Evolutionary conservation across 2,329 filamentous ascomycete species (phyloP).

Genomic region (Knufia fluminis): DNA sequence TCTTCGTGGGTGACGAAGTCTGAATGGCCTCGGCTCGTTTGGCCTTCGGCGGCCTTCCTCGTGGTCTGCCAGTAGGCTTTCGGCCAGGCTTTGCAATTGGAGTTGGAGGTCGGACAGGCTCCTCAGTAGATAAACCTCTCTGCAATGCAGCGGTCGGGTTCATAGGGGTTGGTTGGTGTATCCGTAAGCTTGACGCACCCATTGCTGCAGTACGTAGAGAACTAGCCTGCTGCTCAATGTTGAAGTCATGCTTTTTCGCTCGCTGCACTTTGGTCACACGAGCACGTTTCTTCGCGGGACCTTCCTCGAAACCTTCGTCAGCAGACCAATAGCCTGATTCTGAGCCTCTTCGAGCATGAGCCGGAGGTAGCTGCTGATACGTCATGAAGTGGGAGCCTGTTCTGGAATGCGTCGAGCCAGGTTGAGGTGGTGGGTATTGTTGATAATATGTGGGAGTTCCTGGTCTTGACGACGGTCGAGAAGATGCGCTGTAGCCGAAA

Average conservation of each 20-base stretch:
- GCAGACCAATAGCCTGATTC: conserved; percentile 59
- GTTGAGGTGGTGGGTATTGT: conserved; percentile 11
- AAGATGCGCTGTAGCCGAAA: conserved; percentile 2
- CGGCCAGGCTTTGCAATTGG: conserved; percentile 29
- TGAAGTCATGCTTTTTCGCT: conserved; percentile 57
- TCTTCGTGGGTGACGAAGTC: conserved; percentile 31
- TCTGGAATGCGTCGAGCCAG: conserved; percentile 14
- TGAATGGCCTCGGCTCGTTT: conserved; percentile 54
- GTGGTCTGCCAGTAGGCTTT: conserved; percentile 17
- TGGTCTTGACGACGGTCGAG: conserved; percentile 18
- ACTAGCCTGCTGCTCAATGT: conserved; percentile 62
- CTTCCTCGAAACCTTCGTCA: conserved; percentile 51
- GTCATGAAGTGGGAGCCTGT: conserved; percentile 16
- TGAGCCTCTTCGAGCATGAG: conserved; percentile 37
- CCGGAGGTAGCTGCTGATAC: conserved; percentile 14
- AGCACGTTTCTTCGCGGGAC: conserved; percentile 63
- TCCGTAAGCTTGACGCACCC: conserved; percentile 77
- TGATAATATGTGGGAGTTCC: conserved; percentile 16
- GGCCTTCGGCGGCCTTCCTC: conserved; percentile 17
- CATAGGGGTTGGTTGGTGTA: conserved; percentile 61
- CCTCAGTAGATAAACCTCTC: conserved; percentile 28
- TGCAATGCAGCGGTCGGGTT: conserved; percentile 29
- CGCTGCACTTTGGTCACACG: conserved; percentile 66
- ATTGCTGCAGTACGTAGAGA: conserved; percentile 85
- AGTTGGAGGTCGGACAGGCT: conserved; percentile 39